Conservation (phyloP, 257 asterid genomes). For the Solanum bulbocastanum region DNA sequence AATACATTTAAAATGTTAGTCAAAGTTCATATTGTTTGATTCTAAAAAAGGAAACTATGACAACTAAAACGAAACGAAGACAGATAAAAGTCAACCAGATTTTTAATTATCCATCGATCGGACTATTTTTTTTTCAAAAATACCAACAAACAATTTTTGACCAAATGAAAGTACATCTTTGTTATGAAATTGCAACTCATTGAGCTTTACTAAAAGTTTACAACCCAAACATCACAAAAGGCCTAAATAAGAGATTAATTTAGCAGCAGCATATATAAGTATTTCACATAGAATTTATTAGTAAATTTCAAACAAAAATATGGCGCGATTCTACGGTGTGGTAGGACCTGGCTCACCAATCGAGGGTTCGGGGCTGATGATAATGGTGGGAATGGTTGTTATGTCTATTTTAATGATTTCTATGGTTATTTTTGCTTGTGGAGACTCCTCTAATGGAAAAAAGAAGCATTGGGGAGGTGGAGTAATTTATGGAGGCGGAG, state of each 20-base stretch:
- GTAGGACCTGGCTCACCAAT: background rate
- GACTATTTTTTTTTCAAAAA: background rate
- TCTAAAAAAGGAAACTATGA: background rate
- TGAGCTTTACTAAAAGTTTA: background rate
- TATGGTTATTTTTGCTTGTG: constrained; percentile 11
- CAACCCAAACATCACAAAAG: background rate
- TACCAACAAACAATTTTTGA: background rate
- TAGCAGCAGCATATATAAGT: background rate
- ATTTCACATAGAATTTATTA: background rate
- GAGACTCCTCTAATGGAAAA: background rate
- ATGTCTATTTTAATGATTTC: constrained; percentile 11
- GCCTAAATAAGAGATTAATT: background rate
- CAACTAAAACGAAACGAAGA: too few relatives aligned
- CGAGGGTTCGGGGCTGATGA: background rate
- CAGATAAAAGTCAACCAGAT: background rate
- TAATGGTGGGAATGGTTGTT: constrained; percentile 10
- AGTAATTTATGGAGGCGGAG: background rate
- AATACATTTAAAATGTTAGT: background rate
- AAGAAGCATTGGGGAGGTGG: background rate
- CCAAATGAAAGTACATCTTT: background rate
- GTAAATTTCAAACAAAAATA: background rate
- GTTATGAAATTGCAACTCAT: background rate
- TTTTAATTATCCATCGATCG: background rate
- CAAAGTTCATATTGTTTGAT: rapidly evolving
- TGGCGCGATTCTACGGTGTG: background rate